These are phyloP conservation scores for Cystobasidium sp. DNA, from an alignment of 1,284 basidiomycete genomes.

Conservation along the genomic window DNA sequence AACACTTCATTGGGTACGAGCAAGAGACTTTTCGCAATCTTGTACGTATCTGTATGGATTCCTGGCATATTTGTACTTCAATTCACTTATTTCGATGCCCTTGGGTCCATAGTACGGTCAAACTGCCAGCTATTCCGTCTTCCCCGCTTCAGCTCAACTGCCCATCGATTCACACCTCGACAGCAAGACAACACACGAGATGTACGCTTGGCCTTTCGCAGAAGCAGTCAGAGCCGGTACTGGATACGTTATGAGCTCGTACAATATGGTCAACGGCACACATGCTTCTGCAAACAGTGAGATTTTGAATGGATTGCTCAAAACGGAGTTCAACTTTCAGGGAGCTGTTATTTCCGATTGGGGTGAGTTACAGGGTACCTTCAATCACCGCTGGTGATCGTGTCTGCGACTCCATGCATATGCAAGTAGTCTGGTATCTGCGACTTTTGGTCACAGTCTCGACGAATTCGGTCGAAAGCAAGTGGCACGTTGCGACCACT, in stretches of 20 bases:
- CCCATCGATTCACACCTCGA: constrained; percentile 53
- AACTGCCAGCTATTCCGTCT: constrained; percentile 45
- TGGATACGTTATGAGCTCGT: constrained; percentile 25
- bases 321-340: constrained; percentile 62
- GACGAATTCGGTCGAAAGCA: too few relatives aligned
- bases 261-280: constrained; percentile 66
- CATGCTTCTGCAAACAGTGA: constrained; percentile 72
- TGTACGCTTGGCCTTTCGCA: constrained; percentile 60
- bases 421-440: too few relatives aligned
- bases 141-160: constrained; percentile 47
- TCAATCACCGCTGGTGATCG: constrained; percentile 43
- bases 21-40: constrained; percentile 52
- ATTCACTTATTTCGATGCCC: neutral
- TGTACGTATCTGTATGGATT: neutral
- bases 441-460: too few relatives aligned
- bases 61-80: neutral
- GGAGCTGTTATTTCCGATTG: constrained; percentile 54
- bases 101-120: constrained; percentile 11
- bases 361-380: constrained; percentile 45
- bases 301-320: constrained; percentile 71
- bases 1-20: constrained; percentile 58
- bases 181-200: constrained; percentile 53
- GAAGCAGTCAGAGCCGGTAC: constrained; percentile 60
- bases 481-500: neutral
- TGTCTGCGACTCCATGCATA: too few relatives aligned